Percentiles rank a stretch among this genome's conserved stretches.
Evolutionary conservation across 129 eudicot genomes (phyloP).

Genomic region (Centrapalus pauciflorus): DNA sequence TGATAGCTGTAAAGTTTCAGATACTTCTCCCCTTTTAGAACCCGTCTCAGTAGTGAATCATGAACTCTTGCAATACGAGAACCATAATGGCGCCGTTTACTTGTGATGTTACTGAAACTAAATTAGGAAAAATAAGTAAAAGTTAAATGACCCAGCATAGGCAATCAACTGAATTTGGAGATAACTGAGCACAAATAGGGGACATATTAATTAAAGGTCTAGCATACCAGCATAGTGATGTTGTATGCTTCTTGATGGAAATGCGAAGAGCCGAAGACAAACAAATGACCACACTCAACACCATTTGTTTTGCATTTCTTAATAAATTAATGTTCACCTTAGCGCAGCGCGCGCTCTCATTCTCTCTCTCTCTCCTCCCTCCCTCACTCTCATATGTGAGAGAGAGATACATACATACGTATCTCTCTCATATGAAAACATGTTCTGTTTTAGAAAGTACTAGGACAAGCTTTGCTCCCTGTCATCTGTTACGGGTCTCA

Average conservation of each 20-base stretch:
- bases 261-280: too few species aligned
- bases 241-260: background rate
- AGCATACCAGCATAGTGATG: background rate
- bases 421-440: too few species aligned
- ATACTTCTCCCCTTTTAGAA: slow-evolving; percentile 73
- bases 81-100: slow-evolving; percentile 25
- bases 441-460: too few species aligned
- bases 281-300: too few species aligned
- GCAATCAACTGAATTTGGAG: background rate
- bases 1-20: slow-evolving; percentile 85
- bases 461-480: background rate
- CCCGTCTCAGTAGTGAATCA: slow-evolving; percentile 66
- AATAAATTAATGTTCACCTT: too few species aligned
- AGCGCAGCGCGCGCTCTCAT: too few species aligned
- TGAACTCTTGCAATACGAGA: slow-evolving; percentile 56
- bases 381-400: too few species aligned
- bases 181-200: background rate
- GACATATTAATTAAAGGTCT: background rate
- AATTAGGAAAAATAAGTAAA: background rate
- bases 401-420: too few species aligned
- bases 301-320: too few species aligned
- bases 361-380: too few species aligned
- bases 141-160: slow-evolving; percentile 8
- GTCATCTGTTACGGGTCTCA: background rate
- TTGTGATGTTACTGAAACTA: slow-evolving; percentile 49